Percentiles rank a stretch among this genome's conserved stretches.
Evolutionary conservation across 306 rosid species (phyloP).

Genomic region (Cotoneaster glaucophyllus): DNA sequence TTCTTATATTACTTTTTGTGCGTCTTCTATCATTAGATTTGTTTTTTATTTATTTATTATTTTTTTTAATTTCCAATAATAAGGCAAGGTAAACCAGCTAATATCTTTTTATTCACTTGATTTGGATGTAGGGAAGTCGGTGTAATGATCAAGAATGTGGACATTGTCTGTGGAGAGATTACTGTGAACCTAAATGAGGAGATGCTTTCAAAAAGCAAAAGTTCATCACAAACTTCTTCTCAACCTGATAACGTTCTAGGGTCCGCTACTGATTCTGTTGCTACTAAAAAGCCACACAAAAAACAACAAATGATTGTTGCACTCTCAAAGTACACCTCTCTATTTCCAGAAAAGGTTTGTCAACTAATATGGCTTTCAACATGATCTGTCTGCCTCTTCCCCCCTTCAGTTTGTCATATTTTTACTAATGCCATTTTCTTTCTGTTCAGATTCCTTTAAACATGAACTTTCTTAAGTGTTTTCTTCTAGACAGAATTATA

Average conservation of each 20-base stretch:
- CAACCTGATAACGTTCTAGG: conserved; percentile 37
- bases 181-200: conserved; percentile 70
- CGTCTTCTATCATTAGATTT: background rate
- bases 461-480: too few species aligned
- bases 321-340: conserved; percentile 62
- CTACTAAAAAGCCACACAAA: conserved; percentile 38
- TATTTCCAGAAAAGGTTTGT: conserved; percentile 95
- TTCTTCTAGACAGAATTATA: background rate
- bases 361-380: background rate
- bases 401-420: background rate
- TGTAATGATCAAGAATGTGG: conserved; percentile 64
- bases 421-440: background rate
- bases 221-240: conserved; percentile 45
- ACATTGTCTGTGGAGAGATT: conserved; percentile 67
- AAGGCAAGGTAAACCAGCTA: conserved; percentile 9
- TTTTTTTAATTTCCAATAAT: background rate
- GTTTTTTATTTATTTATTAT: too few species aligned
- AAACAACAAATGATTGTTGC: conserved; percentile 47
- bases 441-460: background rate
- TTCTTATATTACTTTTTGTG: background rate
- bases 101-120: conserved; percentile 23
- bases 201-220: conserved; percentile 56
- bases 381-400: background rate
- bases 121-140: conserved; percentile 90
- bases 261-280: conserved; percentile 40